Percentiles rank a stretch among this genome's conserved stretches.
Conservation (phyloP, 768 basidiomycete species). For the Pleurotus tuber-regium region DNA sequence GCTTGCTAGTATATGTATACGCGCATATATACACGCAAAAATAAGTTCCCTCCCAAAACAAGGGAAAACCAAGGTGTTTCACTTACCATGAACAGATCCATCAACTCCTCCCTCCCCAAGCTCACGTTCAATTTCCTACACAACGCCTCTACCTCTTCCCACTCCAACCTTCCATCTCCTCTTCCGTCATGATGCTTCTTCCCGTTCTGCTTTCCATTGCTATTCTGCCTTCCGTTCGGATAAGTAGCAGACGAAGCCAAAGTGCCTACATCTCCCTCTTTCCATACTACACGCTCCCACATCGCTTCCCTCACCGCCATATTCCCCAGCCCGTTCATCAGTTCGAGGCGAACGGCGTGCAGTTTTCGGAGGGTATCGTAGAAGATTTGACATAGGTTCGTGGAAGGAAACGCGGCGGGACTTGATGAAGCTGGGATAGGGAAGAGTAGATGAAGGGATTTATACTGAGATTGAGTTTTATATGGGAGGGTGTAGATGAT, state of each 20-base stretch:
- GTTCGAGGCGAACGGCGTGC: constrained; percentile 64
- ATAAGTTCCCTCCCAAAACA: not conserved
- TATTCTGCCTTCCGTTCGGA: constrained; percentile 42
- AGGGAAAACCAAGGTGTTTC: not conserved
- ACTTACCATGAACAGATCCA: constrained; percentile 56
- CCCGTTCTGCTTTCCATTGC: not conserved
- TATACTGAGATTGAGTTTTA: constrained; percentile 7
- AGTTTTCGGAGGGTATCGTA: constrained; percentile 47
- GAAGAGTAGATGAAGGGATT: constrained; percentile 5
- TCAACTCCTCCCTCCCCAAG: constrained; percentile 49
- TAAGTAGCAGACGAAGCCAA: too few species aligned
- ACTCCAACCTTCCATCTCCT: constrained; percentile 60
- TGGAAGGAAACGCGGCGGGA: not conserved
- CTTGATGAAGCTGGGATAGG: not conserved
- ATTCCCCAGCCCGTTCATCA: constrained; percentile 75
- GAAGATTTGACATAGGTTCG: not conserved
- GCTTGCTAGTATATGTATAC: constrained; percentile 48
- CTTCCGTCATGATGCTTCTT: constrained; percentile 32
- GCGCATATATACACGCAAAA: not conserved
- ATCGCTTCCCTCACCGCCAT: constrained; percentile 66
- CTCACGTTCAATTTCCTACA: constrained; percentile 72
- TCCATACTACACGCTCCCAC: constrained; percentile 89
- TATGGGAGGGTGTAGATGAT: constrained; percentile 9
- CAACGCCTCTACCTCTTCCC: constrained; percentile 69
- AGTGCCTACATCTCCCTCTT: constrained; percentile 53